Evolutionary conservation across 2,329 filamentous ascomycete species (phyloP).

Genomic region (Aspergillus ibericus): DNA sequence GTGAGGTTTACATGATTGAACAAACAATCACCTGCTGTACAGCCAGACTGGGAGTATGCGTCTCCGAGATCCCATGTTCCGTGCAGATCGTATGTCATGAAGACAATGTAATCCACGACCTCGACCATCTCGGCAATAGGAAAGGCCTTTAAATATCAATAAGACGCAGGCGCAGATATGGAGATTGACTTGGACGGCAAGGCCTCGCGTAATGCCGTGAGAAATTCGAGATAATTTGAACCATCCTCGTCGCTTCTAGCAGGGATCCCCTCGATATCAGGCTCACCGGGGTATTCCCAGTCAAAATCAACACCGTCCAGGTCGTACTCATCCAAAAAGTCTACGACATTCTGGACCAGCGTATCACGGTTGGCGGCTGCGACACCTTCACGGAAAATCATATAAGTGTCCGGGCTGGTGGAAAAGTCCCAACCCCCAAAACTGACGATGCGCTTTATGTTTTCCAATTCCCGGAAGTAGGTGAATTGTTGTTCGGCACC

Average conservation of each 20-base stretch:
- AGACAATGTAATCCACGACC: slow-evolving; percentile 37
- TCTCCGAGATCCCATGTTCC: slow-evolving; percentile 30
- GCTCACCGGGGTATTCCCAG: slow-evolving; percentile 18
- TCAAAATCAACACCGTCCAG: slow-evolving; percentile 17
- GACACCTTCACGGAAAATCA: slow-evolving; percentile 40
- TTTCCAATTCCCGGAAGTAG: neutral
- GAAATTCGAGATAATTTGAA: slow-evolving; percentile 33
- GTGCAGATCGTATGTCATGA: slow-evolving; percentile 44
- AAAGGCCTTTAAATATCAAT: slow-evolving; percentile 35
- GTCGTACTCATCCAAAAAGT: slow-evolving; percentile 12
- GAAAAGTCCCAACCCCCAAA: slow-evolving; percentile 50
- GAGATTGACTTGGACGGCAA: slow-evolving; percentile 14
- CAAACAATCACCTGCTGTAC: slow-evolving; percentile 30
- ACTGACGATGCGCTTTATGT: slow-evolving; percentile 40
- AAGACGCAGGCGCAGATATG: slow-evolving; percentile 31
- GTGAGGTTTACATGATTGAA: slow-evolving; percentile 43
- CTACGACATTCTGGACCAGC: slow-evolving; percentile 38
- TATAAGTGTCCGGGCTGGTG: slow-evolving; percentile 37
- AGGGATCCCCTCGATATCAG: slow-evolving; percentile 41
- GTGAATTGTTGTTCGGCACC: slow-evolving; percentile 23
- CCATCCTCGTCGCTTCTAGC: slow-evolving; percentile 29
- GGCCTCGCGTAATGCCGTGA: slow-evolving; percentile 25
- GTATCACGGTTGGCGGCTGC: slow-evolving; percentile 23
- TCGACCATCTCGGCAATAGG: slow-evolving; percentile 30
- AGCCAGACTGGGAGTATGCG: slow-evolving; percentile 22